Evolutionary conservation across 331 rosid genomes (phyloP).

Genomic region (Telfairia occidentalis): DNA sequence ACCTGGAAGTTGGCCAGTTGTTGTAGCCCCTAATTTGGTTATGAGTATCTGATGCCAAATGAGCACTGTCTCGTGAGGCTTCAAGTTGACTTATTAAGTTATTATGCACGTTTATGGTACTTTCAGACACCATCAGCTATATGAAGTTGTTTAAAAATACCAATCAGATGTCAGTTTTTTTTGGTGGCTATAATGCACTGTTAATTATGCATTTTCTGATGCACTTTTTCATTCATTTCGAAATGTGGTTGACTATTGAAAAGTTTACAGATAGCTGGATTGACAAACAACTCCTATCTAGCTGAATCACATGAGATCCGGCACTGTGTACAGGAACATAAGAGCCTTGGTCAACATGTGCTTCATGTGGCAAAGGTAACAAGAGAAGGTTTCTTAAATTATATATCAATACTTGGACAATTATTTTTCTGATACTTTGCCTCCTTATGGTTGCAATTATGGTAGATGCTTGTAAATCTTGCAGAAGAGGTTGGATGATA

Average conservation of each 20-base stretch:
- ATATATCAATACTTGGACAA: conserved; percentile 2
- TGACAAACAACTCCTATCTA: conserved; percentile 85
- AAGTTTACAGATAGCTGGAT: conserved; percentile 73
- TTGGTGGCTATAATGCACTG: neutral
- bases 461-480: conserved; percentile 26
- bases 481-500: conserved; percentile 84
- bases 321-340: conserved; percentile 65
- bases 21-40: neutral
- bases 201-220: neutral
- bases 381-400: conserved; percentile 12
- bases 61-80: neutral
- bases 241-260: conserved; percentile 20
- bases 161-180: neutral
- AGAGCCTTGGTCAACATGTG: conserved; percentile 66
- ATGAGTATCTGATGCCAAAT: neutral
- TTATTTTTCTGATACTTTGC: conserved; percentile 16
- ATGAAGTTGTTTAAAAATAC: neutral
- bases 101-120: neutral
- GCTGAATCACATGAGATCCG: conserved; percentile 77
- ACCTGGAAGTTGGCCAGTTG: neutral
- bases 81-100: neutral
- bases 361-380: conserved; percentile 86
- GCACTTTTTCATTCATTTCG: neutral
- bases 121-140: neutral
- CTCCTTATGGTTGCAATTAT: conserved; percentile 23